A percentile compares a stretch with the other conserved stretches of the same genome.
Evolutionary conservation across 208 protist genomes (phyloP).

Genomic region (Phytomonas sp.): DNA sequence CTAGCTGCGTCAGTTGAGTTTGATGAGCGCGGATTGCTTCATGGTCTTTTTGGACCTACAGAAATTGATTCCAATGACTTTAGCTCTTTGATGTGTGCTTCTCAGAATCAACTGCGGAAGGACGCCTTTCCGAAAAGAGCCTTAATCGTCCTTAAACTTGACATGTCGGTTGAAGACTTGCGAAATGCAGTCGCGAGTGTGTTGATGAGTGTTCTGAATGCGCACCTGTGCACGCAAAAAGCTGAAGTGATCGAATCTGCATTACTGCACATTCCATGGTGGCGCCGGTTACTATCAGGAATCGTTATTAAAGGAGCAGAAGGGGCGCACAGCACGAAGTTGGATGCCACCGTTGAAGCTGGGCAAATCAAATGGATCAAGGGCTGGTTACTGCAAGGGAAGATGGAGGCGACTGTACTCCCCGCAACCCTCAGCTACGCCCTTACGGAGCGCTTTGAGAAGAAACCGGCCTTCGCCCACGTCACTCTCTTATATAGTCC

Average conservation of each 20-base stretch:
- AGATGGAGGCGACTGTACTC: neutral
- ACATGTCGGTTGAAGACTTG: constrained; percentile 5
- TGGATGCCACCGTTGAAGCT: constrained; percentile 11
- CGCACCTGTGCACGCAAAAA: neutral
- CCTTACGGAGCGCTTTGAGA: constrained; percentile 48
- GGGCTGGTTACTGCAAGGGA: constrained; percentile 55
- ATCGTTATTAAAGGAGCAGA: neutral
- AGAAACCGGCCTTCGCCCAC: constrained; percentile 25
- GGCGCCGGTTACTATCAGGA: neutral
- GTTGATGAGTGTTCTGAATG: neutral
- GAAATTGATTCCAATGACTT: neutral
- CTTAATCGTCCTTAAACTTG: constrained; percentile 3
- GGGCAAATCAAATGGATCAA: constrained; percentile 69
- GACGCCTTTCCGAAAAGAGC: neutral
- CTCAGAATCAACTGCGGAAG: neutral
- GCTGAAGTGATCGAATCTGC: constrained; percentile 6
- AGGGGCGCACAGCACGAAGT: neutral
- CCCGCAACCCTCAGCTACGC: constrained; percentile 14
- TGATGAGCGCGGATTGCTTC: neutral
- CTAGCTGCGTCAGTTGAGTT: neutral
- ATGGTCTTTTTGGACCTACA: neutral
- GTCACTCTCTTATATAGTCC: constrained; percentile 48
- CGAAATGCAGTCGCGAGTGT: neutral
- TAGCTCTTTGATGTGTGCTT: neutral
- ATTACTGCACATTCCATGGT: neutral